Conservation (phyloP, 2,329 filamentous ascomycete species). For the Apiospora pterosperma region DNA sequence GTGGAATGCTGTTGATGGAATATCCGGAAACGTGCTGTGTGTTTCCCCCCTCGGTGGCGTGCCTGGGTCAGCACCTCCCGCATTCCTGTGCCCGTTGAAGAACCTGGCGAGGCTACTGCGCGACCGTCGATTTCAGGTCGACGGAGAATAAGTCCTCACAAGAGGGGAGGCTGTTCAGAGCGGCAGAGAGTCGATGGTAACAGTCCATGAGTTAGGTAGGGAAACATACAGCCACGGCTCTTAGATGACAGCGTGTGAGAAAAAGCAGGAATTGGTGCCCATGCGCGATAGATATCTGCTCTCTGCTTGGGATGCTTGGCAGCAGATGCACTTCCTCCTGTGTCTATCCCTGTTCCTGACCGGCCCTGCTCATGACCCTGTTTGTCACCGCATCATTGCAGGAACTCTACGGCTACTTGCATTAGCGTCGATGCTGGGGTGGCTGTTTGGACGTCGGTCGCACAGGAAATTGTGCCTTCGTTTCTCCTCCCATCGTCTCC, state of each 20-base stretch:
- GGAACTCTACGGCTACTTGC: slow-evolving; percentile 7
- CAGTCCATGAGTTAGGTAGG: not conserved
- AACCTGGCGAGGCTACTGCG: not conserved
- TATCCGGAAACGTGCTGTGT: not conserved
- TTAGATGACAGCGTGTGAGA: not conserved
- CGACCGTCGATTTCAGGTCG: not conserved
- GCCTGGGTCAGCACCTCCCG: not conserved
- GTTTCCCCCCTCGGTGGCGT: not conserved
- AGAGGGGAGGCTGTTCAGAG: not conserved
- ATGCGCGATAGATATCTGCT: not conserved
- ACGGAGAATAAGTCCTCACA: not conserved
- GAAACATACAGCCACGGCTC: not conserved
- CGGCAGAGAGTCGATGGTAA: not conserved
- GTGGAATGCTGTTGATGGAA: not conserved
- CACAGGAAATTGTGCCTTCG: not conserved
- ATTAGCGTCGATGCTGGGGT: slow-evolving; percentile 8
- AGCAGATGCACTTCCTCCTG: not conserved
- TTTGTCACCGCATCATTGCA: slow-evolving; percentile 3
- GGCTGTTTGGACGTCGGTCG: slow-evolving; percentile 12
- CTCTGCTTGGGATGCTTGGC: not conserved
- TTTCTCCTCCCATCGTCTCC: not conserved
- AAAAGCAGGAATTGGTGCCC: not conserved
- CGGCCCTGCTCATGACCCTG: not conserved
- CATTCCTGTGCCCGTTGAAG: not conserved
- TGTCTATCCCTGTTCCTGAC: not conserved